These are phyloP conservation scores for Diophrys sp. DNA, from an alignment of 73 alveolate genomes.

Conservation along the genomic window DNA sequence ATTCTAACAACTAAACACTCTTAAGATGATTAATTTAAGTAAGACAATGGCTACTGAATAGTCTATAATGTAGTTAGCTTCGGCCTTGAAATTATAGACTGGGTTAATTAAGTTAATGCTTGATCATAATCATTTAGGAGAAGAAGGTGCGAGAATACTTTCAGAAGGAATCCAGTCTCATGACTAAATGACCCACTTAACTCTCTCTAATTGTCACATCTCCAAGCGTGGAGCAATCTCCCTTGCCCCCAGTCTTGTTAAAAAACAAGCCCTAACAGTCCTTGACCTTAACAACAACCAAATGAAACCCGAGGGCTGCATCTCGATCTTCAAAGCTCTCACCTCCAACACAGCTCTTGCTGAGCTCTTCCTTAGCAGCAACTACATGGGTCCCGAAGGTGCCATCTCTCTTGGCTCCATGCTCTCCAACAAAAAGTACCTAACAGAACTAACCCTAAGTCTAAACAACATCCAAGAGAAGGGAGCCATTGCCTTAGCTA, in stretches of 20 bases:
- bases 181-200: constrained; percentile 44
- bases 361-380: constrained; percentile 47
- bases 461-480: constrained; percentile 44
- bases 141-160: constrained; percentile 45
- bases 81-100: too few species aligned
- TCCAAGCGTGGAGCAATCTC: constrained; percentile 64
- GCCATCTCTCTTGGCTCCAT: constrained; percentile 43
- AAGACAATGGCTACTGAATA: too few species aligned
- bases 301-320: constrained; percentile 60
- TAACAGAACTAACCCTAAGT: constrained; percentile 55
- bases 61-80: too few species aligned
- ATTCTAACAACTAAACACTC: too few species aligned
- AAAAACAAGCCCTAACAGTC: constrained; percentile 45
- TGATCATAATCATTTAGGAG: constrained; percentile 34
- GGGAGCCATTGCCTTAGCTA: constrained; percentile 50
- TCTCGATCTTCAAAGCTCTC: constrained; percentile 47
- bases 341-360: constrained; percentile 40
- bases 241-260: constrained; percentile 26
- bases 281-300: constrained; percentile 54
- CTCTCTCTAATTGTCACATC: constrained; percentile 40
- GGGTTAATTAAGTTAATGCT: constrained; percentile 23
- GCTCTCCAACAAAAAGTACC: constrained; percentile 50
- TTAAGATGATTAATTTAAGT: too few species aligned
- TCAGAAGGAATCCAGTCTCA: constrained; percentile 50
- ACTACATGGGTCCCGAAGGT: constrained; percentile 59